Percentiles rank a stretch among this genome's conserved stretches.
Conservation (phyloP, 306 rosid genomes). For the Trichosanthes cucumerina region DNA sequence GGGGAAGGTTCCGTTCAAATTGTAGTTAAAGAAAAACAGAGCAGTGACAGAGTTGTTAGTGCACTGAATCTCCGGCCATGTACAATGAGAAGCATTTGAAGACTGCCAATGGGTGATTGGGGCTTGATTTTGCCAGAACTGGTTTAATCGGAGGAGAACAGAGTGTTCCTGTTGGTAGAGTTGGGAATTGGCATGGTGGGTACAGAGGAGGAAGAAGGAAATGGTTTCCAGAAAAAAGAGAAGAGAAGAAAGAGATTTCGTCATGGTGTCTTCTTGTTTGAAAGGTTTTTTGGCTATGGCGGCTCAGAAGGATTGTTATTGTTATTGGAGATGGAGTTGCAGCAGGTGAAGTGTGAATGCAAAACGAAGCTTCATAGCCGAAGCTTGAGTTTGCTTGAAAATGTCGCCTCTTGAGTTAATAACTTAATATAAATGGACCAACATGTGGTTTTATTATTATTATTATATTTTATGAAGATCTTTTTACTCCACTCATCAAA, state of each 20-base stretch:
- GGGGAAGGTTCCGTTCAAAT: constrained; percentile 31
- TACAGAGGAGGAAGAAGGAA: constrained; percentile 13
- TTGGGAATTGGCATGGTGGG: constrained; percentile 23
- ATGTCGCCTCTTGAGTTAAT: not conserved
- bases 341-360: not conserved
- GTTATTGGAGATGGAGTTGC: not conserved
- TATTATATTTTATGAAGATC: too few species aligned
- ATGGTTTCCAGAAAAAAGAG: not conserved
- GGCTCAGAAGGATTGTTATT: not conserved
- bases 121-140: constrained; percentile 28
- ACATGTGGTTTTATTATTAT: too few species aligned
- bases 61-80: constrained; percentile 53
- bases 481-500: too few species aligned
- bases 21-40: not conserved
- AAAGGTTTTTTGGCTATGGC: not conserved
- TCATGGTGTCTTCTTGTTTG: not conserved
- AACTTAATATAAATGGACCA: not conserved
- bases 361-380: not conserved
- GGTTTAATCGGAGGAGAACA: constrained; percentile 31
- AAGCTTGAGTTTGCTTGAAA: not conserved
- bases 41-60: constrained; percentile 30
- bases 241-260: not conserved
- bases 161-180: constrained; percentile 36
- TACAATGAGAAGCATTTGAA: constrained; percentile 40
- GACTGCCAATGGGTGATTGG: constrained; percentile 35